These are phyloP conservation scores for Citrus maxima DNA, from an alignment of 345 rosid species.

Conservation along the genomic window DNA sequence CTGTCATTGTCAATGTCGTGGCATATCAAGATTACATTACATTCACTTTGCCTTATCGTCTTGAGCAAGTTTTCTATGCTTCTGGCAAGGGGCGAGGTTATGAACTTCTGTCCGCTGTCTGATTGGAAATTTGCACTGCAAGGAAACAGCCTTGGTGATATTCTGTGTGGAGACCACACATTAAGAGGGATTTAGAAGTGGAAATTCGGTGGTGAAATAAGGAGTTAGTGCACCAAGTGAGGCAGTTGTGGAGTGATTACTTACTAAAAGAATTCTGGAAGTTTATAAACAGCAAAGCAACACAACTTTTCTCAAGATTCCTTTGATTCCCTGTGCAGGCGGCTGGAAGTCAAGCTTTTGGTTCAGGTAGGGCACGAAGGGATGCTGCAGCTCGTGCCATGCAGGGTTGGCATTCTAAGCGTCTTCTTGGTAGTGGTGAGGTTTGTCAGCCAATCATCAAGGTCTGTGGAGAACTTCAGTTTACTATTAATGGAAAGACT, in stretches of 20 bases:
- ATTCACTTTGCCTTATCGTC: not conserved
- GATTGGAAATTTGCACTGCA: not conserved
- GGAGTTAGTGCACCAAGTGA: not conserved
- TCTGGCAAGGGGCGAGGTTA: not conserved
- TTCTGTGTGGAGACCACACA: not conserved
- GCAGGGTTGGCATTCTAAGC: slow-evolving; percentile 74
- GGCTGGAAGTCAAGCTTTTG: slow-evolving; percentile 34
- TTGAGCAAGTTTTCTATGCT: not conserved
- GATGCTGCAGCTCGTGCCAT: slow-evolving; percentile 81
- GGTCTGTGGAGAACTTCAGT: slow-evolving; percentile 27
- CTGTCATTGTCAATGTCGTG: not conserved
- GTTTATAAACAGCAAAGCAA: not conserved
- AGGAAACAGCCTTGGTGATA: not conserved
- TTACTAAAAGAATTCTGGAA: not conserved
- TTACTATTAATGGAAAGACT: not conserved
- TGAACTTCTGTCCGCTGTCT: not conserved
- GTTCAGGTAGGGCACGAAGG: slow-evolving; percentile 59
- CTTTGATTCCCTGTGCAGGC: slow-evolving; percentile 29
- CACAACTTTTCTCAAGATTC: not conserved
- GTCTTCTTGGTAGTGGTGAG: slow-evolving; percentile 53
- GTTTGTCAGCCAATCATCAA: slow-evolving; percentile 46
- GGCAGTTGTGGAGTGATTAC: not conserved
- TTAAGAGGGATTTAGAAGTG: not conserved
- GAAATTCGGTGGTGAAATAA: not conserved
- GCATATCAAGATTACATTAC: not conserved